Percentiles rank a stretch among this genome's conserved stretches.
phyloP scores from a whole-genome alignment of 2,329 filamentous ascomycete genomes.

The Chrysoporthe deuterocubensis region DNA sequence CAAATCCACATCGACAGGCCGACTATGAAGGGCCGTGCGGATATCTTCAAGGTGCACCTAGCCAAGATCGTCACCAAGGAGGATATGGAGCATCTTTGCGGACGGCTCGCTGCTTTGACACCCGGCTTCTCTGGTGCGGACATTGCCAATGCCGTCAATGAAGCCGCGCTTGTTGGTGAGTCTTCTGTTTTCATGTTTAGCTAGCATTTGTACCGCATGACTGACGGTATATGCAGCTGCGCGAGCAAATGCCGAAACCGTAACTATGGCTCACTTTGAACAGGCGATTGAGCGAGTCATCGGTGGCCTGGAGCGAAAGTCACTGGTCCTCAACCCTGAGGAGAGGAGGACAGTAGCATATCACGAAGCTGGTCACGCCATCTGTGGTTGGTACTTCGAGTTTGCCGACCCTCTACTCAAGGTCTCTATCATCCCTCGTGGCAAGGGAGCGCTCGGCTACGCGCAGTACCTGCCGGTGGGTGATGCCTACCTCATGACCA shows the following conservation, averaged over 20 bases:
- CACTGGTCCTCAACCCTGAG: slow-evolving; percentile 85
- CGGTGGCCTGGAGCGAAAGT: slow-evolving; percentile 96
- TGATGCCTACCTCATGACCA: slow-evolving; percentile 95
- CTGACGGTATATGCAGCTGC: slow-evolving; percentile 63
- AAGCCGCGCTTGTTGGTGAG: slow-evolving; percentile 93
- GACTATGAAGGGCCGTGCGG: slow-evolving; percentile 94
- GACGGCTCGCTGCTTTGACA: slow-evolving; percentile 87
- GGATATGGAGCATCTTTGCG: slow-evolving; percentile 84
- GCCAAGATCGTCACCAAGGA: slow-evolving; percentile 94
- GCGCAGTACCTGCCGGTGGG: slow-evolving; percentile 93
- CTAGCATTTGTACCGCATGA: not conserved
- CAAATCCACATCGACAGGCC: slow-evolving; percentile 95
- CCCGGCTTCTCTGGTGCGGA: slow-evolving; percentile 97
- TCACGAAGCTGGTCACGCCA: slow-evolving; percentile 89
- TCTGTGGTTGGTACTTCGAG: slow-evolving; percentile 97
- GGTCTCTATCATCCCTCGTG: slow-evolving; percentile 97
- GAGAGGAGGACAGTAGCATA: slow-evolving; percentile 73
- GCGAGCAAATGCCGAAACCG: slow-evolving; percentile 76
- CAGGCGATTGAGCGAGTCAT: slow-evolving; percentile 97
- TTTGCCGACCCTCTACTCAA: slow-evolving; percentile 97
- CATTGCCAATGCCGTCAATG: slow-evolving; percentile 98
- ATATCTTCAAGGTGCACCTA: slow-evolving; percentile 94
- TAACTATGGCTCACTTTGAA: slow-evolving; percentile 92
- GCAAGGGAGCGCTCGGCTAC: slow-evolving; percentile 90
- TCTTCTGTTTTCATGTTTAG: slow-evolving; percentile 26